Evolutionary conservation across 495 filamentous ascomycete genomes (phyloP), one percentile per base, ranked within the genome.

Genomic region (Parmelia sp.): DNA sequence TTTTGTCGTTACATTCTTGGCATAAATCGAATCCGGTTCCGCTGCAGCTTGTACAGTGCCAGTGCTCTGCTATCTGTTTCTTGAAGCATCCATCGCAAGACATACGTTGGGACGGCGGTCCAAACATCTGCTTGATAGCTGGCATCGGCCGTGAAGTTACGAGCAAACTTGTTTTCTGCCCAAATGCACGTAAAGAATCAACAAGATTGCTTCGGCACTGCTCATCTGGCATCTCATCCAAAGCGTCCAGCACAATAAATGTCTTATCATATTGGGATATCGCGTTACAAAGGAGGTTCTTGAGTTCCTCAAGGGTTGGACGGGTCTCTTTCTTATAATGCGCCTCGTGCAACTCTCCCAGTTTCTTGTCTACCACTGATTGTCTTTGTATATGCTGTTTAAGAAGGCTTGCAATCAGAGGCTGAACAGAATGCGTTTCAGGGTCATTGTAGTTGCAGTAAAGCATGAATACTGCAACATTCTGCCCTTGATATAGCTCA

Each of bases 401-500:
- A 29, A 70, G 27, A 33, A 70, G 57, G 19, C 63, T 64, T 35
- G 62, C 63, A 8, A 70, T 35, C 5, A 69, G 57, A n/a, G 65
- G 66, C 25, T 66, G 47, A 25, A 64, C 53, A n/a, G 60, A 64
- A 37, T 68, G 66, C n/a, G 51, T 63, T 58, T 63, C 42, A 12
- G 25, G 25, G 15, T 66, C 63, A 33, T 66, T 70, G 31, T 70
- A 69, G 44, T 60, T 60, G 45, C 67, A 70, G 56, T 68, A 70
- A 2, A 70, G 47, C 23, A 65, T 47, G 15, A 70, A 39, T 17
- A 70, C 47, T 33, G 60, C 62, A n/a, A 39, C 27, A 31, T 64
- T 44, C 31, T 40, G 39, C 39, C 45, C 21, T 55, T 4, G 27
- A 2, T 37, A 31, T 39, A 53, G 25, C 44, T 37, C 51, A 47